Percentiles rank a stretch among this genome's conserved stretches.
phyloP scores from a whole-genome alignment of 805 yeast species.

The Saccharomyces kudriavzevii region DNA sequence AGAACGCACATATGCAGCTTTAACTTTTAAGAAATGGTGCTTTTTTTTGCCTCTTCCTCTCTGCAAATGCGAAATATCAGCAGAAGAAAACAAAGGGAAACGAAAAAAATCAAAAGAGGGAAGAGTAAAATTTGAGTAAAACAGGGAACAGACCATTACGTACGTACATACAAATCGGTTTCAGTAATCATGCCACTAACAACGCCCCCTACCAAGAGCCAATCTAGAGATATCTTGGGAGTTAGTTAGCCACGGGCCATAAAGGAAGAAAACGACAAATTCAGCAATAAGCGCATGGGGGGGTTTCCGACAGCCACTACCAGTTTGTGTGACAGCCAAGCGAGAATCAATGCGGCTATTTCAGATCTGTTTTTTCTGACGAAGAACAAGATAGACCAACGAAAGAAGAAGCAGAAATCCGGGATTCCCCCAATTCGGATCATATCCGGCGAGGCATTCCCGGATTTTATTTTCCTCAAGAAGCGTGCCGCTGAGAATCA shows the following conservation, averaged over 20 bases:
- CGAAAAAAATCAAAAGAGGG: not conserved
- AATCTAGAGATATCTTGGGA: not conserved
- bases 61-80: not conserved
- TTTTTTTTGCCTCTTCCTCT: not conserved
- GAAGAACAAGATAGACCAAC: not conserved
- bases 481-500: not conserved
- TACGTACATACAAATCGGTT: not conserved
- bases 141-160: not conserved
- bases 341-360: not conserved
- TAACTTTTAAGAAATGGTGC: not conserved
- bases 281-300: not conserved
- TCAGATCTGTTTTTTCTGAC: not conserved
- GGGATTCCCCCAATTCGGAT: not conserved
- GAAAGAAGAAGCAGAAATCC: not conserved
- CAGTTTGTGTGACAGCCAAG: not conserved
- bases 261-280: not conserved
- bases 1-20: not conserved
- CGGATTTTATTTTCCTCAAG: not conserved
- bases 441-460: not conserved
- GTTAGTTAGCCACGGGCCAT: not conserved
- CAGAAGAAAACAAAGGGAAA: not conserved
- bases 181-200: not conserved
- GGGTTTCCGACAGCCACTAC: not conserved
- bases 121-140: not conserved
- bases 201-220: not conserved